These are phyloP conservation scores for Echinochloa phyllopogon DNA, from an alignment of 176 grass and related monocot species.

Conservation along the genomic window DNA sequence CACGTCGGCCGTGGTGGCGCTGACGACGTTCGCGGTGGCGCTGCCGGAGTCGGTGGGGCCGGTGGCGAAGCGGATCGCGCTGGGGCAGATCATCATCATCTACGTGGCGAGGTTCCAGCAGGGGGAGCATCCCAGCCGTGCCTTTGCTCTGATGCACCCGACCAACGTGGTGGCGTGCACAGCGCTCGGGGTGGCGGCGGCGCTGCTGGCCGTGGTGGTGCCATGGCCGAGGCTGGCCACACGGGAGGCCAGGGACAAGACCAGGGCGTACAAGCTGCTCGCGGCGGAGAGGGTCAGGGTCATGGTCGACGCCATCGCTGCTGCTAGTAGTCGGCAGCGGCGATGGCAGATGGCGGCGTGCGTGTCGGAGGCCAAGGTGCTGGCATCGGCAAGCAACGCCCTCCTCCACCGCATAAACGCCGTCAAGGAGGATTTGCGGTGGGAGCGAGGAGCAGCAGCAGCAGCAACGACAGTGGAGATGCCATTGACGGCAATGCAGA, in stretches of 20 bases:
- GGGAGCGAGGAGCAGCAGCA: conserved; percentile 48
- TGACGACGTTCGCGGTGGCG: conserved; percentile 65
- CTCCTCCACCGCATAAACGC: conserved; percentile 52
- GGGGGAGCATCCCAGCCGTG: neutral
- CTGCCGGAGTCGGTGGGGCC: conserved; percentile 47
- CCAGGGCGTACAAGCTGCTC: conserved; percentile 52
- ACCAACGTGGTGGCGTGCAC: conserved; percentile 74
- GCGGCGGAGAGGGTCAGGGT: conserved; percentile 64
- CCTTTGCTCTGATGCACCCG: conserved; percentile 51
- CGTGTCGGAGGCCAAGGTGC: conserved; percentile 53
- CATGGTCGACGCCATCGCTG: conserved; percentile 40
- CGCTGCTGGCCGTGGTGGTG: conserved; percentile 59
- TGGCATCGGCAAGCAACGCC: conserved; percentile 51
- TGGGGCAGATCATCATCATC: conserved; percentile 80
- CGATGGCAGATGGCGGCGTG: conserved; percentile 52
- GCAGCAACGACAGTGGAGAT: conserved; percentile 36
- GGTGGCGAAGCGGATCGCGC: conserved; percentile 74
- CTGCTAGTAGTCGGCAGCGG: neutral
- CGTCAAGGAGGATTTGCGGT: conserved; percentile 58
- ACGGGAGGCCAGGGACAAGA: conserved; percentile 53
- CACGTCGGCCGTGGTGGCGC: conserved; percentile 52
- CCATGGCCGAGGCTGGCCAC: conserved; percentile 69
- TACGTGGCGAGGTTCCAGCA: conserved; percentile 61
- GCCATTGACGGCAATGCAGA: conserved; percentile 72
- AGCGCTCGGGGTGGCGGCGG: conserved; percentile 59